Conservation (phyloP, 1,139 yeast species). For the Debaryomyces sp. region DNA sequence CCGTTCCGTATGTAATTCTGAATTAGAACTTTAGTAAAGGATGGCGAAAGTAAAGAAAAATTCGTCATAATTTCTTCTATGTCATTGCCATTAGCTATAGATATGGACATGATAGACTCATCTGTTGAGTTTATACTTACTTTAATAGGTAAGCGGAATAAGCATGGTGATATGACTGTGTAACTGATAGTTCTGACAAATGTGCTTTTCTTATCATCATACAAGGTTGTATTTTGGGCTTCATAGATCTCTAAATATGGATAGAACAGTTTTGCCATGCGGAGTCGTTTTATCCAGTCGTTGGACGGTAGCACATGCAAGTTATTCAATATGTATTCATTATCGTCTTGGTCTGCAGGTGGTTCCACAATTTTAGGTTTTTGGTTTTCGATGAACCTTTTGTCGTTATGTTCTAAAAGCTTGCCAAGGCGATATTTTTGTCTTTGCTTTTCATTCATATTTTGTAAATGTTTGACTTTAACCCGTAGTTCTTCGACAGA, state of each 20-base stretch:
- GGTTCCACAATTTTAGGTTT: not conserved
- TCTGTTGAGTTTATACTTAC: slow-evolving; percentile 20
- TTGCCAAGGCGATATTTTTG: slow-evolving; percentile 21
- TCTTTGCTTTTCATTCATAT: slow-evolving; percentile 16
- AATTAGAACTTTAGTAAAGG: slow-evolving; percentile 20
- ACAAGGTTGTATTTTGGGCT: slow-evolving; percentile 17
- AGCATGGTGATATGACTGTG: slow-evolving; percentile 22
- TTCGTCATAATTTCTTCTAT: slow-evolving; percentile 11
- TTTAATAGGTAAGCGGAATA: slow-evolving; percentile 25
- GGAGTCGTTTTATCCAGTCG: slow-evolving; percentile 36
- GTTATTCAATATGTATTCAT: slow-evolving; percentile 19
- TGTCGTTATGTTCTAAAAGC: slow-evolving; percentile 27
- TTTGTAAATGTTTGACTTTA: slow-evolving; percentile 20
- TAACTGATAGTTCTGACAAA: slow-evolving; percentile 25
- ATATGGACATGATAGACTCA: slow-evolving; percentile 21
- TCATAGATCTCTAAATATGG: slow-evolving; percentile 28
- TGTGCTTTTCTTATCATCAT: slow-evolving; percentile 10
- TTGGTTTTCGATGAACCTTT: slow-evolving; percentile 16
- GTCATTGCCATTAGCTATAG: slow-evolving; percentile 5
- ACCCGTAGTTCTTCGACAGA: slow-evolving; percentile 25
- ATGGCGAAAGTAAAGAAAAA: slow-evolving; percentile 25
- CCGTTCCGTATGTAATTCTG: slow-evolving; percentile 28
- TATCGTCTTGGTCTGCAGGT: slow-evolving; percentile 20
- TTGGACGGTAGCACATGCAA: slow-evolving; percentile 40
- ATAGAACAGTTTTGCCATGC: slow-evolving; percentile 28